Evolutionary conservation across 2,329 filamentous ascomycete genomes (phyloP).

Genomic region (Aureobasidium sp.): DNA sequence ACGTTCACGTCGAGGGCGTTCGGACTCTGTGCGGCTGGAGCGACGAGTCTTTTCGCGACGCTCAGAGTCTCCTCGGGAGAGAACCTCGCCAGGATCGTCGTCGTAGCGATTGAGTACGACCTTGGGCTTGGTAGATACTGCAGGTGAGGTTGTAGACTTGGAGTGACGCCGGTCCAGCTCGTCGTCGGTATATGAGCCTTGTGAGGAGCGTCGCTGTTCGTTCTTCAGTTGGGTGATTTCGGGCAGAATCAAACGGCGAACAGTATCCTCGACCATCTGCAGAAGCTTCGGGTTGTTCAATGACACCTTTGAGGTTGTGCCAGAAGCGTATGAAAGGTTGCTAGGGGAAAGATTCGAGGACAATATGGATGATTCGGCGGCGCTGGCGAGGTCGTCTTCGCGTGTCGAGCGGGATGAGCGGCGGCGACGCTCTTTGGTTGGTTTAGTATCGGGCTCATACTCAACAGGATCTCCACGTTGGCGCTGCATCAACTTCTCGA

Average conservation of each 20-base stretch:
- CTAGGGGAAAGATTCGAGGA: constrained; percentile 51
- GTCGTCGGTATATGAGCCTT: constrained; percentile 52
- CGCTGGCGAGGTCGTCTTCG: constrained; percentile 46
- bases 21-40: constrained; percentile 44
- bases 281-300: constrained; percentile 89
- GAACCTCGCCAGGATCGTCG: constrained; percentile 51
- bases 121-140: constrained; percentile 53
- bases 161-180: constrained; percentile 48
- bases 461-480: constrained; percentile 39
- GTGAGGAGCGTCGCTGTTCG: constrained; percentile 68
- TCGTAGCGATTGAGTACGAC: constrained; percentile 53
- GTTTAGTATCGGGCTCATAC: constrained; percentile 27
- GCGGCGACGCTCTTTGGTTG: constrained; percentile 26
- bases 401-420: constrained; percentile 42
- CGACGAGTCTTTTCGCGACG: constrained; percentile 46
- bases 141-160: constrained; percentile 55
- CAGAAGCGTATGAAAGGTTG: constrained; percentile 53
- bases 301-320: constrained; percentile 50
- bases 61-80: constrained; percentile 48
- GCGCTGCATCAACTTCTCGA: constrained; percentile 56
- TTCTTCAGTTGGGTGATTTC: constrained; percentile 88
- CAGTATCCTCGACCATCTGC: constrained; percentile 88
- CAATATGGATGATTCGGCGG: constrained; percentile 55
- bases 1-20: constrained; percentile 12
- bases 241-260: constrained; percentile 79